Base-by-base conservation (phyloP, 2,329 filamentous ascomycete genomes). In the Microascus cirrosus region DNA sequence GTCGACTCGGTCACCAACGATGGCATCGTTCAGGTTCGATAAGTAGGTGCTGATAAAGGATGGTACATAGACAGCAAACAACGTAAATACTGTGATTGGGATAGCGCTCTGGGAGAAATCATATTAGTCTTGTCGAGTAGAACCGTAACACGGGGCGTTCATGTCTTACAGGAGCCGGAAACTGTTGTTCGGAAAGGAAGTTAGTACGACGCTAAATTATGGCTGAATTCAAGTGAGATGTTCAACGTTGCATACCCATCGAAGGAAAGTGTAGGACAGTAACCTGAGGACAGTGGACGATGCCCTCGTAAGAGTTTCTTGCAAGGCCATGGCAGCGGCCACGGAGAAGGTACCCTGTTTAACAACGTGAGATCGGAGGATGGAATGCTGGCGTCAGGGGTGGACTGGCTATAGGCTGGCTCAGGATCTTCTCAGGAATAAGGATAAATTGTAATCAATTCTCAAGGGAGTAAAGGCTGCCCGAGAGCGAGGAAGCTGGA, bases 61-160 rank as follows among this genome's bases (percentile, higher is more conserved):
- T 0, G 85, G 78, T 0, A 85, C 67, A 63, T 89, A 90, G 59
- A 90, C 70, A 25, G 81, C 83, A 60, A 87, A 84, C 2, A 87
- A 72, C 0, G 85, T 77, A 59, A 83, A 83, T 3, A 84, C 62
- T 18, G 61, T 62, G 36, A 61, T 35, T 15, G 61, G 62, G 15
- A 65, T 56, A 10, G 60, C 60, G 22, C 62, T 61, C 64, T 66
- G 56, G 13, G 48, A 25, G 35, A 61, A 70, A 63, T 45, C 39
- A 45, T n/a, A 45, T 45, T 45, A 45, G 39, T 45, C 4, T 45
- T 45, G 2, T 45, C 4, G 36, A 13, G 36, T 3, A 39, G 36
- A 18, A 39, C 7, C 12, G 39, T n/a, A 8, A n/a, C n/a, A 45
- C 8, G 15, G 15, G 39, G 18, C 11, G n/a, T 24, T 12, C 2